These are phyloP conservation scores for Cladorrhinum samala DNA, from an alignment of 495 filamentous ascomycete genomes.

Conservation along the genomic window DNA sequence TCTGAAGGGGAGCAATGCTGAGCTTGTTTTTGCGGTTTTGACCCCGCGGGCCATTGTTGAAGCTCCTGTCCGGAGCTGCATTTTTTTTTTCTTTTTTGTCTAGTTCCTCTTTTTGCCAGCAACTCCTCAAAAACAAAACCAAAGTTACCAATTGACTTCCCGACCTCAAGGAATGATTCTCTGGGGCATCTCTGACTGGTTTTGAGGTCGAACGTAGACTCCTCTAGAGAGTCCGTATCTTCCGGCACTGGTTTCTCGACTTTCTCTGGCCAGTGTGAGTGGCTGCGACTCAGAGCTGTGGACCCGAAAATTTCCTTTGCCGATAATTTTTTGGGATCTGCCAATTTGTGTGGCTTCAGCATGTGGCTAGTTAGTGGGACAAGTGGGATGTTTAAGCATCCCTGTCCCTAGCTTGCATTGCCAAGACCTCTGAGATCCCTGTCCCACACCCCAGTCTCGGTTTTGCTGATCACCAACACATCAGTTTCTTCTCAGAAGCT, in stretches of 20 bases:
- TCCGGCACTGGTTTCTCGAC: neutral
- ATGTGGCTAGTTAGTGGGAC: conserved; percentile 19
- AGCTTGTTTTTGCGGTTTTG: conserved; percentile 14
- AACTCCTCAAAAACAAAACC: conserved; percentile 16
- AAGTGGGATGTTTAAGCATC: neutral
- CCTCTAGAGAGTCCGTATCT: neutral
- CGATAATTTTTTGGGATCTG: conserved; percentile 15
- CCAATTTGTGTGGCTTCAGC: neutral
- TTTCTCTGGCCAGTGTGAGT: neutral
- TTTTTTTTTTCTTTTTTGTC: conserved; percentile 7
- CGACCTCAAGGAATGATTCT: conserved; percentile 9
- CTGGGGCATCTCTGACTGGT: conserved; percentile 16
- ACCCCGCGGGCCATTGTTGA: conserved; percentile 28
- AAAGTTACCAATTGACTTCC: conserved; percentile 29
- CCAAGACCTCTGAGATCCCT: neutral
- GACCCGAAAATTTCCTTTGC: conserved; percentile 27
- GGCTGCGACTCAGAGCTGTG: neutral
- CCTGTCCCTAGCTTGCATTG: neutral
- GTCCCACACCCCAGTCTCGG: neutral
- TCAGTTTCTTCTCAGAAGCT: too few relatives aligned
- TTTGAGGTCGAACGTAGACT: neutral
- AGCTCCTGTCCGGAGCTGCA: conserved; percentile 40
- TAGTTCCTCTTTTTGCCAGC: conserved; percentile 1
- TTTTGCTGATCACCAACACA: neutral
- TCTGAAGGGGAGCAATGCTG: too few relatives aligned